Conservation (phyloP, 2,329 filamentous ascomycete species). For the Rhynchosporium secalis region DNA sequence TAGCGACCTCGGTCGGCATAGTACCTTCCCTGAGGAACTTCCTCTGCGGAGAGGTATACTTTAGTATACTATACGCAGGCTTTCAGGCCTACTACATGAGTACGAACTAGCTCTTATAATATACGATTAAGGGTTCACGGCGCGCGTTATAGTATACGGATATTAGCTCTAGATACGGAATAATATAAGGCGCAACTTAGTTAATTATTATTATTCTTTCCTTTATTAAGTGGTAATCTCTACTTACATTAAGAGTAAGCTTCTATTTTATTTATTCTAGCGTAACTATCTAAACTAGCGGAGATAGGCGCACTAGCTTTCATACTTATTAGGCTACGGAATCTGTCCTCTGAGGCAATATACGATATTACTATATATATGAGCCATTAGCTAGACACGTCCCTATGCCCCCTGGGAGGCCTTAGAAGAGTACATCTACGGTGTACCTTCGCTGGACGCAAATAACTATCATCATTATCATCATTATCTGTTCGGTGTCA, state of each 20-base stretch:
- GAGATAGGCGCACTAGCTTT: background rate
- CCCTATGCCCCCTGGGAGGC: background rate
- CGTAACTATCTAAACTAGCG: background rate
- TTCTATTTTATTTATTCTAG: background rate
- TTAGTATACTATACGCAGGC: background rate
- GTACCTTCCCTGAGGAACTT: background rate
- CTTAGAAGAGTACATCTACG: background rate
- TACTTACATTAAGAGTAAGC: background rate
- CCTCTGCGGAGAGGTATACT: background rate
- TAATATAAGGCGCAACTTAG: no score
- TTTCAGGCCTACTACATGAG: background rate
- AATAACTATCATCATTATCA: background rate
- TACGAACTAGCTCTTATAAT: background rate
- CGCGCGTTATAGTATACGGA: no score
- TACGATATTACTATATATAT: background rate
- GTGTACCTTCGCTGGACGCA: background rate
- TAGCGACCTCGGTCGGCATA: background rate
- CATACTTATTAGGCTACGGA: background rate
- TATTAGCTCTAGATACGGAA: no score
- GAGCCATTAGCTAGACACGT: background rate
- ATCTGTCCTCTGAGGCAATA: background rate
- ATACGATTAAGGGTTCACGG: background rate
- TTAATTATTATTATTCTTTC: background rate
- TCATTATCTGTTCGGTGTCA: no score
- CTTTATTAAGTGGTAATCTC: background rate